Evolutionary conservation across 345 rosid species (phyloP).

Genomic region (Linum tenue): DNA sequence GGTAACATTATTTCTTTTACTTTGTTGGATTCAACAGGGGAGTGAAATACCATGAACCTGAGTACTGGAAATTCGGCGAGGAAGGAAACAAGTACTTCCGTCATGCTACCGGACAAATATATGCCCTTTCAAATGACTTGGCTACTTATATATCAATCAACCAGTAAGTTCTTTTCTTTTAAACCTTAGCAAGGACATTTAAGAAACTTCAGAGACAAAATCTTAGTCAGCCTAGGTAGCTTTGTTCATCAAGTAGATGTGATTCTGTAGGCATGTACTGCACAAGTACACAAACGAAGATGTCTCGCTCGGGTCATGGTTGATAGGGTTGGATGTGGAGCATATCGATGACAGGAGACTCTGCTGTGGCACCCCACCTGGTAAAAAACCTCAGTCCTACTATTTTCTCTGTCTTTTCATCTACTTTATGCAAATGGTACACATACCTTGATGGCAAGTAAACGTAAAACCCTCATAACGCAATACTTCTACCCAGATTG

Average conservation of each 20-base stretch:
- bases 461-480: no score
- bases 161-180: background rate
- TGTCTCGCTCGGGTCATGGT: background rate
- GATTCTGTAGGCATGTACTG: background rate
- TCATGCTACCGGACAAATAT: constrained; percentile 1
- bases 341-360: constrained; percentile 2
- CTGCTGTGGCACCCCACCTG: constrained; percentile 5
- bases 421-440: no score
- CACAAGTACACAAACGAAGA: constrained; percentile 2
- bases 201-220: background rate
- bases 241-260: no score
- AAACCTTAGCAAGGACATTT: background rate
- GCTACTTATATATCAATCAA: constrained; percentile 1
- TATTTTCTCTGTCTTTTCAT: no score
- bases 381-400: background rate
- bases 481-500: background rate
- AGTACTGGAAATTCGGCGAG: constrained; percentile 6
- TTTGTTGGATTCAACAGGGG: background rate
- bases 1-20: background rate
- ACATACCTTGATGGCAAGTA: no score
- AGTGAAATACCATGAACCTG: constrained; percentile 1
- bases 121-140: background rate
- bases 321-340: background rate
- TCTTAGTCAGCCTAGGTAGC: background rate
- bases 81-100: constrained; percentile 7